phyloP scores from a whole-genome alignment of 768 basidiomycete species.

The Hortiboletus flavorubellus region DNA sequence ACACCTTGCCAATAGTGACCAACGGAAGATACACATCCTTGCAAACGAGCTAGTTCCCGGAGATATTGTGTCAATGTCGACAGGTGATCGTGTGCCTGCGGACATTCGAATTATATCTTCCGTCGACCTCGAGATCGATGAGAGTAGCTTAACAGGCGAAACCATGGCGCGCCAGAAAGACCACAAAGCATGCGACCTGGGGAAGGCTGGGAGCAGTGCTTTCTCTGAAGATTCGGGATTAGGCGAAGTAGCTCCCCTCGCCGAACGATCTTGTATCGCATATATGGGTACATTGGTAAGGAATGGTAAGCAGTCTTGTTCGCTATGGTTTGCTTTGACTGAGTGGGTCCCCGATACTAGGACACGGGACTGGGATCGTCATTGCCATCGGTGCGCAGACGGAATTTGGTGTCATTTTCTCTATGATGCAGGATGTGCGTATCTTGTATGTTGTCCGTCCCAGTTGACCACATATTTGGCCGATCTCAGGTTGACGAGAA shows the following conservation, averaged over 20 bases:
- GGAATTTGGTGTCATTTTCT: slow-evolving; percentile 95
- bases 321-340: background rate
- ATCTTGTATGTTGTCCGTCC: background rate
- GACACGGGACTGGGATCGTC: slow-evolving; percentile 81
- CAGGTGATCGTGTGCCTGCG: slow-evolving; percentile 92
- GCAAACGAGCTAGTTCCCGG: slow-evolving; percentile 98
- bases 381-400: slow-evolving; percentile 83
- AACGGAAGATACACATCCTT: slow-evolving; percentile 74
- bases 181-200: slow-evolving; percentile 49
- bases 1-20: slow-evolving; percentile 21
- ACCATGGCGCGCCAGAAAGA: slow-evolving; percentile 76
- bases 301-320: slow-evolving; percentile 54
- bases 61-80: slow-evolving; percentile 84
- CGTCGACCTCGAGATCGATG: slow-evolving; percentile 89
- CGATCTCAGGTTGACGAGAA: slow-evolving; percentile 67
- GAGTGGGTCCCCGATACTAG: slow-evolving; percentile 33
- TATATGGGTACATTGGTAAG: slow-evolving; percentile 96
- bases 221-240: slow-evolving; percentile 34
- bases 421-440: slow-evolving; percentile 95
- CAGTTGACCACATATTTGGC: background rate
- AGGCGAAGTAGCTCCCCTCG: slow-evolving; percentile 52
- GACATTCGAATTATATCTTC: slow-evolving; percentile 83
- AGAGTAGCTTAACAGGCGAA: slow-evolving; percentile 93
- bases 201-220: slow-evolving; percentile 18
- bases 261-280: slow-evolving; percentile 83